Evolutionary conservation across 176 grass and related monocot genomes (phyloP), one percentile per base, ranked within the genome.

Genomic region (Eremochloa ophiuroides): DNA sequence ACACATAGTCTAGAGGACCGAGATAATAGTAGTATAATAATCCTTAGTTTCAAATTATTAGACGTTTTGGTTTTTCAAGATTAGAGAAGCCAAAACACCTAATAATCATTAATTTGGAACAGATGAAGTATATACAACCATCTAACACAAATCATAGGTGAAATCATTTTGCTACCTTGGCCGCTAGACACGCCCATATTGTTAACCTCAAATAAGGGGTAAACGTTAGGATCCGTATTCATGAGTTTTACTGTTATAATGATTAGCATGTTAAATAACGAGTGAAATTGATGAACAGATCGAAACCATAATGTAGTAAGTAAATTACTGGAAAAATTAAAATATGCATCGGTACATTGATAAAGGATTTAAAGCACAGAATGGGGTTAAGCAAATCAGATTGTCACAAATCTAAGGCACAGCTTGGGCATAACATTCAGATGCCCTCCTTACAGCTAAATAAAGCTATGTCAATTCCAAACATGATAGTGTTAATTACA

Each of bases 391-490:
- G 41, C 62, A 80, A n/a, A 74, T 46, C 26, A 37, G 15, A 85
- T 41, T 37, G 15, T 44, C 26, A 56, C 63, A 62, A 55, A 77
- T 28, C 71, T 1, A 72, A 89, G 71, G 64, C 76, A 85, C 83
- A 77, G 10, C 71, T 23, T 35, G 47, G 41, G n/a, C 37, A 33
- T 44, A 42, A 75, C 16, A 80, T 76, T 55, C 30, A 88, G 13
- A 28, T 70, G 23, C 29, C 38, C 60, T 50, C 62, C 44, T 71
- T 25, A 26, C 43, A 76, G 34, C 56, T 47, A 85, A 18, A 16
- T 27, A 51, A 68, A 18, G 64, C 72, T 81, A 85, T 14, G 72
- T 67, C 71, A 77, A 73, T 85, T 73, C 9, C 43, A 76, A 81
- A 59, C 43, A 81, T 66, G 66, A 30, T 18, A 30, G 50, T 17